Evolutionary conservation across 2,329 filamentous ascomycete genomes (phyloP), one percentile per base, ranked within the genome.

Genomic region (Talaromyces rugulosus): DNA sequence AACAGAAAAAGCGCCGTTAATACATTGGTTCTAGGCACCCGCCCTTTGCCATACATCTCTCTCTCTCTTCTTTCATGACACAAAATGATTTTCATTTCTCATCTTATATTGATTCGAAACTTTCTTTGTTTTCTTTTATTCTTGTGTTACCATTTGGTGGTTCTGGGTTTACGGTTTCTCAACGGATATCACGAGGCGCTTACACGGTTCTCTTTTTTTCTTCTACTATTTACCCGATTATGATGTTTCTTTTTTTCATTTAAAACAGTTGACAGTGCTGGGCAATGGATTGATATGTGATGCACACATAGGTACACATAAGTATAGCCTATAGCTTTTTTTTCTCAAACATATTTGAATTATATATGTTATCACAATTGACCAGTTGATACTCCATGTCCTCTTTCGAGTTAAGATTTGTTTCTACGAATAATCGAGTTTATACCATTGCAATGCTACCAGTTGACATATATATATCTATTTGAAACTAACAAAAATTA

Each of bases 111-210:
- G 44, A 47, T 47, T 23, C 44, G n/a, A 47, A 23, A 11, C 8
- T 27, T 47, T 47, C 42, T 47, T 47, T 8, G 6, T 47, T 27
- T 14, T 44, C 14, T 52, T 18, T 18, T 30, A n/a, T 16, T 53
- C 31, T 47, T 47, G 44, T 47, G n/a, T 47, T 47, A 47, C 44
- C 44, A 47, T 23, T 47, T 53, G 50, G 50, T 53, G 14, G 27
- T 31, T 53, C 50, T 53, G 50, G 50, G 50, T 30, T 47, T 53
- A 28, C 27, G 50, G 50, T 16, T 47, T 53, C 14, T 53, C 50
- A 53, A 53, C 50, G 50, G 50, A 53, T 53, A 53, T 53, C 30
- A 53, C 27, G 50, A 31, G 50, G 50, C 50, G 50, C 50, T 53
- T 7, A 23, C 23, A 53, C 30, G 50, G 50, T n/a, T 53, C 16